Base-by-base conservation (phyloP, 352 stramenopile species). In the Hyaloperonospora arabidopsidis region DNA sequence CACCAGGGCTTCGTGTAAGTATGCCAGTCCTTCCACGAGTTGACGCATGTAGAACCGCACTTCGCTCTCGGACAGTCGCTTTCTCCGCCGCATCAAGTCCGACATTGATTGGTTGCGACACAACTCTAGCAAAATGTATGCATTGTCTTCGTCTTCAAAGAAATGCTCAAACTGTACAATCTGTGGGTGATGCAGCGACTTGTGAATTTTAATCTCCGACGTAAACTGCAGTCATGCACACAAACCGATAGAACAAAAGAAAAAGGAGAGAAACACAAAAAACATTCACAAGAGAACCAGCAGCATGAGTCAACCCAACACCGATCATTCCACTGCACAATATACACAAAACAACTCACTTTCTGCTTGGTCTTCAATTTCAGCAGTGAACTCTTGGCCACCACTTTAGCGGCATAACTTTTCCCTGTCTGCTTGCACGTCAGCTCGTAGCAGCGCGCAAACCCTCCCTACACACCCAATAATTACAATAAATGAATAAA, bases 201-300 rank as follows among this genome's bases (percentile, higher is more conserved):
- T 89, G 81, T 99, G 96, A 63, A 99, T 98, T 70, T 98, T 98
- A 70, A 99, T 98, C 67, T 99, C 96, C 15, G 91, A 96, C 35
- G 81, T 88, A 68, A 94, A 91, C 79, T 89, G 67, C 43, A 52
- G 13, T 0, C 15, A 35, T 15, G n/a, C 23, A 35, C 52, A 48
- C 46, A 40, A 18, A 34, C 19, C 53, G 53, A 70, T 88, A 67
- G 18, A 13, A 53, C 3, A 45, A 46, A 34, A 39, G 61, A 18
- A 25, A 52, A 22, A 40, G n/a, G n/a, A n/a, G n/a, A n/a, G 54
- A 43, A 45, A 2, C 39, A 21, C 36, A 59, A 23, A 12, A 18
- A 19, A n/a, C 19, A n/a, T n/a, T n/a, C 38, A 18, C 15, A 44
- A 11, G 38, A 23, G 19, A n/a, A 11, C 38, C 5, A 44, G 15